A percentile compares a stretch with the other conserved stretches of the same genome.
Evolutionary conservation across 2,329 filamentous ascomycete species (phyloP).

Genomic region (Claviceps capensis): DNA sequence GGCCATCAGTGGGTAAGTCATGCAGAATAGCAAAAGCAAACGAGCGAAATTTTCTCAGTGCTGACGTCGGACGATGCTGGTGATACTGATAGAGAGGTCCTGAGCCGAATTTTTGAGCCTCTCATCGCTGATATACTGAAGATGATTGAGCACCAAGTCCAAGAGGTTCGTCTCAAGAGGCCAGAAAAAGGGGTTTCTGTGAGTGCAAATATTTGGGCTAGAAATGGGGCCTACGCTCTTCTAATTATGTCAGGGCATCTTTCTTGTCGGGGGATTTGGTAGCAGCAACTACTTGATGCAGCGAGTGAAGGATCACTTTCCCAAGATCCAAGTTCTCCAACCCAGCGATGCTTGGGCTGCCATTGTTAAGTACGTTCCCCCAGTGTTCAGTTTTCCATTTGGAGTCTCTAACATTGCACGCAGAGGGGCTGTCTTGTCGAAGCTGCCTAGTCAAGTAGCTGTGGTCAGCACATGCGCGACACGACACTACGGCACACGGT

Average conservation of each 20-base stretch:
- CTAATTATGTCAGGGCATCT: background rate
- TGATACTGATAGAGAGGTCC: background rate
- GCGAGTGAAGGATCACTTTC: background rate
- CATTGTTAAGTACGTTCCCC: constrained; percentile 2
- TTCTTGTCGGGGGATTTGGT: constrained; percentile 5
- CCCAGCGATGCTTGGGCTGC: constrained; percentile 5
- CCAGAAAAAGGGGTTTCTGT: background rate
- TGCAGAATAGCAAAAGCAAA: background rate
- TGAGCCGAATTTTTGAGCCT: constrained; percentile 9
- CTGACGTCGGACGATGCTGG: background rate
- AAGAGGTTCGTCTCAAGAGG: background rate
- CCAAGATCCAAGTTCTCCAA: constrained; percentile 1
- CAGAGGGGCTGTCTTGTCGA: background rate
- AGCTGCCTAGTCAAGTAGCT: background rate
- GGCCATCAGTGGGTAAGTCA: constrained; percentile 9
- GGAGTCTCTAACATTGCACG: background rate
- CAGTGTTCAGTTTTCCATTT: background rate
- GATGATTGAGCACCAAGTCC: constrained; percentile 9
- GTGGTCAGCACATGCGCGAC: background rate
- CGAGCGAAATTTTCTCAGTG: background rate
- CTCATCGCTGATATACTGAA: constrained; percentile 10
- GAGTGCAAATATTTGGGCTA: background rate
- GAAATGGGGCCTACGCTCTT: background rate
- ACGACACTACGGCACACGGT: background rate
- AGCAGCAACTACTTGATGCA: constrained; percentile 1